phyloP scores from a whole-genome alignment of 768 basidiomycete species.

The Suillus weaverae region DNA sequence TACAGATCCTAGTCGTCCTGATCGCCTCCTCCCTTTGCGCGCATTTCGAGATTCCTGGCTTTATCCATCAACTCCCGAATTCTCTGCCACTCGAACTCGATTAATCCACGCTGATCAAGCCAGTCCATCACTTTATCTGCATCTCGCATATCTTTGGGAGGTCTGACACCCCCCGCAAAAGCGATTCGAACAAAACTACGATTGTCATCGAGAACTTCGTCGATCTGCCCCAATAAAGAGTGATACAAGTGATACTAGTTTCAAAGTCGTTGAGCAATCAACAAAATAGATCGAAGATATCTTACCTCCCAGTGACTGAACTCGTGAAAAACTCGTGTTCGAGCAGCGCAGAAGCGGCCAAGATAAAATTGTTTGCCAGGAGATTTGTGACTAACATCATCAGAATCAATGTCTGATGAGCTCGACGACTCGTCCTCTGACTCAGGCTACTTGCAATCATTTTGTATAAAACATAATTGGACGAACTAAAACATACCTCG shows the following conservation, averaged over 20 bases:
- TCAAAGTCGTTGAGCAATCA: constrained; percentile 7
- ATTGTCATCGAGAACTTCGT: constrained; percentile 47
- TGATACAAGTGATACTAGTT: constrained; percentile 65
- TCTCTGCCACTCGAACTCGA: constrained; percentile 69
- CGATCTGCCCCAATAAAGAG: constrained; percentile 56
- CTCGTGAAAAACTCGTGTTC: constrained; percentile 66
- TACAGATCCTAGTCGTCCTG: constrained; percentile 17
- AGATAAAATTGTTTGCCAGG: constrained; percentile 50
- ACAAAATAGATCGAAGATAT: not conserved
- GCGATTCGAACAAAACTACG: constrained; percentile 58
- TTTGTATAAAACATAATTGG: too few relatives aligned
- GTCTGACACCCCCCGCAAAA: constrained; percentile 50
- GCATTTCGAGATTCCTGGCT: constrained; percentile 62
- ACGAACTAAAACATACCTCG: constrained; percentile 38
- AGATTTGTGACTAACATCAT: constrained; percentile 13
- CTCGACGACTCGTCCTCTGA: constrained; percentile 26
- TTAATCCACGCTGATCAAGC: constrained; percentile 69
- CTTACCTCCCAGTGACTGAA: constrained; percentile 85
- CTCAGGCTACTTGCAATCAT: constrained; percentile 1
- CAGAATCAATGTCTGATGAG: constrained; percentile 27
- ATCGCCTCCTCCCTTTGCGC: constrained; percentile 48
- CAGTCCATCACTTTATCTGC: constrained; percentile 83
- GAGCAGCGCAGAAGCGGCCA: constrained; percentile 77
- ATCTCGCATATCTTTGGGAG: constrained; percentile 66
- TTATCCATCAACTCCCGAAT: constrained; percentile 74